A percentile compares a stretch with the other conserved stretches of the same genome.
Evolutionary conservation across 2,329 filamentous ascomycete species (phyloP).

Genomic region (Fusarium sp.): DNA sequence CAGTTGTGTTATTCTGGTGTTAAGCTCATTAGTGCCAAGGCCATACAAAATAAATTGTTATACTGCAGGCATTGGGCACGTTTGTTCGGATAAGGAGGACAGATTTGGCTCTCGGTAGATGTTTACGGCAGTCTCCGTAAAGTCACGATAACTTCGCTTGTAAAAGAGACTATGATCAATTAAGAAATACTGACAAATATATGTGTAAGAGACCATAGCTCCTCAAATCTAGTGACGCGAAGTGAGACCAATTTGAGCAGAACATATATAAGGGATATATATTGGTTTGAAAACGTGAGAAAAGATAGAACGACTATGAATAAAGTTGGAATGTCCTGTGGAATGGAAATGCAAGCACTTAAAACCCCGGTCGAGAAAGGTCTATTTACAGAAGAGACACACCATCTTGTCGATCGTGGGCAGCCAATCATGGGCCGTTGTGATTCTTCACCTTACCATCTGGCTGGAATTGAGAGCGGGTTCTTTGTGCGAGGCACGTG

Average conservation of each 20-base stretch:
- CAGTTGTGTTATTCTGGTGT: neutral
- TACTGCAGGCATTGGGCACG: neutral
- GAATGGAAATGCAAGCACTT: slow-evolving; percentile 45
- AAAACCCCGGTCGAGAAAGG: slow-evolving; percentile 42
- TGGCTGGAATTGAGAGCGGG: slow-evolving; percentile 28
- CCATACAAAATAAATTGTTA: neutral
- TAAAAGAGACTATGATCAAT: neutral
- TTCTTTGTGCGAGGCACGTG: slow-evolving; percentile 17
- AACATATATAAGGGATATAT: too few species aligned
- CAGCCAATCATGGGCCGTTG: slow-evolving; percentile 33
- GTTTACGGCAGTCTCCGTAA: slow-evolving; percentile 9
- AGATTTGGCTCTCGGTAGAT: slow-evolving; percentile 23
- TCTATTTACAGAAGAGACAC: slow-evolving; percentile 32
- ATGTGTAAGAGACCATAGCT: neutral
- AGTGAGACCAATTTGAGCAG: neutral
- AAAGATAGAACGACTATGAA: neutral
- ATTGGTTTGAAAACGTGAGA: neutral
- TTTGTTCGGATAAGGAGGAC: slow-evolving; percentile 11
- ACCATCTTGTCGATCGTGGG: slow-evolving; percentile 17
- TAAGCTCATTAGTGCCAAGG: neutral
- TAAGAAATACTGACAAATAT: neutral
- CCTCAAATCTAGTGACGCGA: neutral
- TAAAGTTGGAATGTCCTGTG: slow-evolving; percentile 5
- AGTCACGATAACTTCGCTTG: slow-evolving; percentile 14
- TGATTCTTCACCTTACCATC: slow-evolving; percentile 31